Evolutionary conservation across 164 flowering plant genomes (phyloP), one percentile per base, ranked within the genome.

Genomic region (Annona squamosa): DNA sequence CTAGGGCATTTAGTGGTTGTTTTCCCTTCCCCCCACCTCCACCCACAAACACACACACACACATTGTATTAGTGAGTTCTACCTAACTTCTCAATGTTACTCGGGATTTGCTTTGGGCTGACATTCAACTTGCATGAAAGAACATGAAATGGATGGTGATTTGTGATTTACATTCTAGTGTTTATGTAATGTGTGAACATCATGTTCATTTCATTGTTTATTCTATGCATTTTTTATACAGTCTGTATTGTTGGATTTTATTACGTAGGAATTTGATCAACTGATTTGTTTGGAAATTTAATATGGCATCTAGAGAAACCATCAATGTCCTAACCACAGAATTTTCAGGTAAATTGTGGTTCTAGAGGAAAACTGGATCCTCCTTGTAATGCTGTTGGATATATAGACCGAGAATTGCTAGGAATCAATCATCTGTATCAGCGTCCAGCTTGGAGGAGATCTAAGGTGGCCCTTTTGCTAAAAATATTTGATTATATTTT

Each of bases 371-470:
- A 82, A 62, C 81, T 94, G 63, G 86, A 89, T 80, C 92, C 96
- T 72, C 94, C 96, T 4, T 92, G 98, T 81, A 94, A 94, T 82
- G 98, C 96, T 48, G 98, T 87, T 0, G 97, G 96, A 57, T 86
- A 83, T 78, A 71, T 92, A 68, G 97, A 92, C 76, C 86, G 97
- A 82, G 18, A 72, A 79, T 80, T 90, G 43, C 77, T 89, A 63
- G 97, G 98, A 68, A 82, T 89, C 71, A 84, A 85, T 69, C 98
- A 90, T 74, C 79, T 92, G 87, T 94, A 92, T 81, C 80, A 72
- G 16, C 91, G 81, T 81, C 98, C 96, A 64, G 97, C 94, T 76
- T 94, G 97, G 98, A 88, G 78, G 79, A 86, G 97, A 87, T 89
- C 93, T 72, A 80, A 89, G 84, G 98, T 88, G 79, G 63, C 79